Base-by-base conservation (phyloP, 164 flowering plant species). In the Kalanchoe fedtschenkoi region DNA sequence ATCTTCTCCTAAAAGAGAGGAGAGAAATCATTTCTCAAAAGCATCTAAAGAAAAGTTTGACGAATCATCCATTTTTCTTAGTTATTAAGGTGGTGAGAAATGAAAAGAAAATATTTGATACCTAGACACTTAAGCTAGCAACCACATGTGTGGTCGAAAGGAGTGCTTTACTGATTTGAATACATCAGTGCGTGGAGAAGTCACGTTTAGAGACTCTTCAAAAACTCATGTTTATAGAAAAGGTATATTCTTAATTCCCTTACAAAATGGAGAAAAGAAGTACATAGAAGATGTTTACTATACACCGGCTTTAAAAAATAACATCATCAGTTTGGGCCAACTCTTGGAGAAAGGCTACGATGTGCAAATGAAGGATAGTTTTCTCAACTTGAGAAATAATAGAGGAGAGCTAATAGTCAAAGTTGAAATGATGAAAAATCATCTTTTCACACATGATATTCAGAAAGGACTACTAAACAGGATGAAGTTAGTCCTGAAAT, bases 201-300 rank as follows among this genome's bases (percentile, higher is more conserved):
- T 62, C 5, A 19, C 15, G 22, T 67, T 67, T 33, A 55, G 70
- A 16, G 62, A 42, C 33, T 13, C 29, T 4, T 53, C 64, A 4
- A 66, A 51, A 24, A 28, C 62, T 15, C 11, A 26, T 10, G 62
- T 67, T 9, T 4, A 35, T 29, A 55, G 69, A 3, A 51, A 66
- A 66, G 65, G 65, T 34, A 61, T 37, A 38, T 54, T 66, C 22
- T 2, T 34, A 38, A 47, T 66, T 32, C 1, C 7, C 13, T 26
- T 53, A 22, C 53, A 66, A 28, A 37, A 53, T 66, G 62, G 29
- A 2, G 38, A 21, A 34, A 16, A 59, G 3, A 33, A 58, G n/a
- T n/a, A 17, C 21, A 29, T 58, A 29, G 33, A 29, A 29, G 37
- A 30, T 58, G 61, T 34, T 2, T 58, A 58, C 19, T 58, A 33